Conservation (phyloP, 345 rosid species). For the Aquilaria sinensis region DNA sequence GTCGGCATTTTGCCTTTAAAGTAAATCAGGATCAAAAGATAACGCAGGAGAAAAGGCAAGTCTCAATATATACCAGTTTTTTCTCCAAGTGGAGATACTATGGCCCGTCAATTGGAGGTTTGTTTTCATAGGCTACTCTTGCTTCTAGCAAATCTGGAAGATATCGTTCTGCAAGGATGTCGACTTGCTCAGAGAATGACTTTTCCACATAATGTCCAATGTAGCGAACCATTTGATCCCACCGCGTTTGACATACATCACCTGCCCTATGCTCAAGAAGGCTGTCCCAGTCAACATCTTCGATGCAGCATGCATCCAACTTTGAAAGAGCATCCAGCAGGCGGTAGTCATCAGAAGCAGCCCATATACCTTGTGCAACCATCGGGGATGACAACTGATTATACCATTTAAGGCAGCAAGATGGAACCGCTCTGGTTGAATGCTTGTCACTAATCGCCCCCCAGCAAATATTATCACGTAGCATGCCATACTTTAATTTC, state of each 20-base stretch:
- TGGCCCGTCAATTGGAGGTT: slow-evolving; percentile 14
- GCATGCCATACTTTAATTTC: slow-evolving; percentile 60
- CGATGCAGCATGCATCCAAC: slow-evolving; percentile 68
- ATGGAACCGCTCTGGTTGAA: slow-evolving; percentile 25
- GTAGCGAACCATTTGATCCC: slow-evolving; percentile 66
- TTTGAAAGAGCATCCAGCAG: slow-evolving; percentile 44
- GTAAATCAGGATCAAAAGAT: too few species aligned
- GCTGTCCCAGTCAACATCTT: slow-evolving; percentile 78
- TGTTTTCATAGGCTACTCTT: slow-evolving; percentile 46
- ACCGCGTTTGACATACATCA: slow-evolving; percentile 50
- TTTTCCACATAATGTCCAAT: slow-evolving; percentile 31
- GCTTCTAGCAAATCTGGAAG: slow-evolving; percentile 53
- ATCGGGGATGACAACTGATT: slow-evolving; percentile 46
- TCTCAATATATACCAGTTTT: too few species aligned
- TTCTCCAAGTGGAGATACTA: too few species aligned
- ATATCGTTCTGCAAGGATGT: slow-evolving; percentile 49
- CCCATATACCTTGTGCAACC: slow-evolving; percentile 65
- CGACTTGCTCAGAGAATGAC: slow-evolving; percentile 63
- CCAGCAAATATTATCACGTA: slow-evolving; percentile 74
- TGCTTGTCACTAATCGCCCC: slow-evolving; percentile 50
- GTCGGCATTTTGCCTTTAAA: too few species aligned
- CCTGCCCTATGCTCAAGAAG: slow-evolving; percentile 62
- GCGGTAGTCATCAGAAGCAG: slow-evolving; percentile 62
- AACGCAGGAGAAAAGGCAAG: too few species aligned
- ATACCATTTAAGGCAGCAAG: slow-evolving; percentile 69